phyloP scores from a whole-genome alignment of 169 alveolate species.

The Toxoplasma gondii region DNA sequence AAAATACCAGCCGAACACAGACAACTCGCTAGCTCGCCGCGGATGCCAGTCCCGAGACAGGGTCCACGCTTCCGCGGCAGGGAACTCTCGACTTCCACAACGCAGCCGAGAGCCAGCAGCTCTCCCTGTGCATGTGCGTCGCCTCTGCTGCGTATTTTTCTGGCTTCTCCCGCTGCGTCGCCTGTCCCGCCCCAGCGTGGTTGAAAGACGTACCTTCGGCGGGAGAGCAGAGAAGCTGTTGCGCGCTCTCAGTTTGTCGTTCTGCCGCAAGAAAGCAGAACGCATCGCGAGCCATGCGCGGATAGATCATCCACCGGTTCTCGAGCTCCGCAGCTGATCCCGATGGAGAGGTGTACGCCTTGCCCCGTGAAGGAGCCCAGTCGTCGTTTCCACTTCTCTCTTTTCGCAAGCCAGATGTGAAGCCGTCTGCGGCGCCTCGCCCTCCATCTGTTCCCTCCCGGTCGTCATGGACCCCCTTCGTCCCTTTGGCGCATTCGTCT shows the following conservation, averaged over 20 bases:
- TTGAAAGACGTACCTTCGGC: neutral
- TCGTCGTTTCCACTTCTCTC: neutral
- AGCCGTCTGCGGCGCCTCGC: neutral
- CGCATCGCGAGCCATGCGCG: neutral
- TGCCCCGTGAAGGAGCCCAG: neutral
- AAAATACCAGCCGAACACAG: no score
- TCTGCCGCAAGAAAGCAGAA: conserved; percentile 48
- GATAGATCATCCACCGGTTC: neutral
- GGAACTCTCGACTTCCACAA: no score
- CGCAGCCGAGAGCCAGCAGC: no score
- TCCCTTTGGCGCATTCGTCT: neutral
- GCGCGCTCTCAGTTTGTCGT: conserved; percentile 43
- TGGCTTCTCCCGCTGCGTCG: no score
- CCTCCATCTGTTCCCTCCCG: neutral
- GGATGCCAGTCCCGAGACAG: no score
- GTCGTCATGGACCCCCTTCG: neutral
- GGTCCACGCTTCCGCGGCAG: no score
- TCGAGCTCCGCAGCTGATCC: neutral
- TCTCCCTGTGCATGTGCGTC: no score
- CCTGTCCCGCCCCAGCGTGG: no score
- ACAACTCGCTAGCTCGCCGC: no score
- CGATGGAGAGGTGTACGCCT: neutral
- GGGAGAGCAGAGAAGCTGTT: conserved; percentile 49
- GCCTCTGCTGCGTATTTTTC: no score
- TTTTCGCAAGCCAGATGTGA: neutral